These are phyloP conservation scores for Taphrina wiesneri DNA, from an alignment of 1,139 yeast species.

Conservation along the genomic window DNA sequence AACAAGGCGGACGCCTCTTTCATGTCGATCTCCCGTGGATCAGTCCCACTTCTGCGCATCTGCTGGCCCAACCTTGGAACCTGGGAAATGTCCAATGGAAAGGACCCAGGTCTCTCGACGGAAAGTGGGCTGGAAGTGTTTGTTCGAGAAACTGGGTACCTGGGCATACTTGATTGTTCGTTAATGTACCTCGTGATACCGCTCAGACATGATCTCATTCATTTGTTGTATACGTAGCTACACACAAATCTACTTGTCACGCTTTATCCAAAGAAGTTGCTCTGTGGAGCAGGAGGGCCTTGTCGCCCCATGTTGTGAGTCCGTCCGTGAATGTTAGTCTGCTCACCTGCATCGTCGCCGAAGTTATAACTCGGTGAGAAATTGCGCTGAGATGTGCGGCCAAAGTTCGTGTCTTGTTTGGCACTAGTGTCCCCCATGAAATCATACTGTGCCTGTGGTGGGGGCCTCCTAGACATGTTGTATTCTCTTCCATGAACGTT, in stretches of 20 bases:
- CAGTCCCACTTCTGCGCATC: too few relatives aligned
- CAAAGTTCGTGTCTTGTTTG: background rate
- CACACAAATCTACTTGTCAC: background rate
- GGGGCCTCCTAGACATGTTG: slow-evolving; percentile 20
- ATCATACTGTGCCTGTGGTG: slow-evolving; percentile 33
- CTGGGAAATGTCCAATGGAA: too few relatives aligned
- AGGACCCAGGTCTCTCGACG: too few relatives aligned
- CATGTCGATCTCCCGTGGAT: background rate
- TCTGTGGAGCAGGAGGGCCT: slow-evolving; percentile 21
- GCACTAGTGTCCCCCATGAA: slow-evolving; percentile 17
- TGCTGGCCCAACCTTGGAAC: background rate
- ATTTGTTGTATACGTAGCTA: background rate
- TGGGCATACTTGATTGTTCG: too few relatives aligned
- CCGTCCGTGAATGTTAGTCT: slow-evolving; percentile 24
- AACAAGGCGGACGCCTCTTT: background rate
- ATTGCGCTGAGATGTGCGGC: slow-evolving; percentile 20
- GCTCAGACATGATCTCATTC: too few relatives aligned
- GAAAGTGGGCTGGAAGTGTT: too few relatives aligned
- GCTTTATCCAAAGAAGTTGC: slow-evolving; percentile 3
- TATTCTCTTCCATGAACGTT: slow-evolving; percentile 19
- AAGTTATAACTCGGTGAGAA: slow-evolving; percentile 11
- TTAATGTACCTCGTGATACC: too few relatives aligned
- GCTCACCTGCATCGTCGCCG: background rate
- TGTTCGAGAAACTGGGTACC: too few relatives aligned
- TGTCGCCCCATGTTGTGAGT: slow-evolving; percentile 19